phyloP scores from a whole-genome alignment of 495 filamentous ascomycete genomes.

The Aspergillus taichungensis region DNA sequence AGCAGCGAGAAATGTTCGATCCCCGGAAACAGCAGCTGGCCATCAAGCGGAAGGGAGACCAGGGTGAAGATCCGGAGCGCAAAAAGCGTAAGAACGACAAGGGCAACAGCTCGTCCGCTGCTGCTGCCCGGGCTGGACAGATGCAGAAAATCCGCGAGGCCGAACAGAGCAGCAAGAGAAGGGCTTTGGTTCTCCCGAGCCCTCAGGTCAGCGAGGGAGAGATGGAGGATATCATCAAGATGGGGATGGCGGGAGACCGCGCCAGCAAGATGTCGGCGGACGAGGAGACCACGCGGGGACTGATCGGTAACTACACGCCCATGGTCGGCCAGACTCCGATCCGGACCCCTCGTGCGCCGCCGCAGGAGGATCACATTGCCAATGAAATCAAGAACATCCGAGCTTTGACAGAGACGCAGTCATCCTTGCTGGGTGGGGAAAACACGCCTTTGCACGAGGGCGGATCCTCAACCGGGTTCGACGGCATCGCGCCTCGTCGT shows the following conservation, averaged over 20 bases:
- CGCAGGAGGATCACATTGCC: slow-evolving; percentile 88
- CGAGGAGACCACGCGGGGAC: slow-evolving; percentile 78
- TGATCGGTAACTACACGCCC: slow-evolving; percentile 74
- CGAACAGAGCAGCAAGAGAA: slow-evolving; percentile 89
- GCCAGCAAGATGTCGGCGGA: slow-evolving; percentile 67
- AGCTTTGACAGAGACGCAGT: slow-evolving; percentile 87
- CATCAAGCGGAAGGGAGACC: slow-evolving; percentile 91
- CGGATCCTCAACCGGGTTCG: slow-evolving; percentile 74
- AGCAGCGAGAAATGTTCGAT: slow-evolving; percentile 79
- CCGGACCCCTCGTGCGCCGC: slow-evolving; percentile 79
- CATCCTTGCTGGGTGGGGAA: slow-evolving; percentile 88
- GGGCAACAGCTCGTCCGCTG: slow-evolving; percentile 63
- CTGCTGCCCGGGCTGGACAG: slow-evolving; percentile 89
- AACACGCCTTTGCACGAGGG: slow-evolving; percentile 85
- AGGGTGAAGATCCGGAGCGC: slow-evolving; percentile 69
- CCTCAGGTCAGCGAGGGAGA: slow-evolving; percentile 90
- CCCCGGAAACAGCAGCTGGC: slow-evolving; percentile 90
- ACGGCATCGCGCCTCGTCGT: slow-evolving; percentile 71
- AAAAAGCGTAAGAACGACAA: slow-evolving; percentile 88
- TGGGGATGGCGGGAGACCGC: slow-evolving; percentile 89
- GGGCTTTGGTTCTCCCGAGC: slow-evolving; percentile 66
- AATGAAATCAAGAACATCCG: slow-evolving; percentile 96
- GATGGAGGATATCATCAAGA: slow-evolving; percentile 96
- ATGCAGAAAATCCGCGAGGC: slow-evolving; percentile 95
- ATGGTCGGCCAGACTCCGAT: slow-evolving; percentile 82